A percentile compares a stretch with the other conserved stretches of the same genome.
These are phyloP conservation scores for Pinus albicaulis DNA, from an alignment of 75 land plant genomes.

Conservation along the genomic window DNA sequence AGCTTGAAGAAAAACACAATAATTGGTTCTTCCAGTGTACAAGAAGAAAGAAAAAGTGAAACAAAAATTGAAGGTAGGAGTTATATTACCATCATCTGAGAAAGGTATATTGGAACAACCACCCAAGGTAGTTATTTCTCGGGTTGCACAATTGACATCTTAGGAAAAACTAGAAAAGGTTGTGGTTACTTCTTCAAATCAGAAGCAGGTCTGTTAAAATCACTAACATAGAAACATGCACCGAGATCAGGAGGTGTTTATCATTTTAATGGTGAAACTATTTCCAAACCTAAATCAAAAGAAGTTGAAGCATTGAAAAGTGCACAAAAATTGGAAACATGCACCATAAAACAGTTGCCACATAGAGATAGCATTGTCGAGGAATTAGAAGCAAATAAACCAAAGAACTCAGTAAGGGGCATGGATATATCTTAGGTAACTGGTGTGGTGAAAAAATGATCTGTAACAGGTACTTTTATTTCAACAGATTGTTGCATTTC, in stretches of 20 bases:
- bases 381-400: neutral
- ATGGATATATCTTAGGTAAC: neutral
- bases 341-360: neutral
- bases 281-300: neutral
- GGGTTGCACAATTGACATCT: neutral
- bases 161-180: neutral
- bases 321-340: neutral
- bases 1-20: slow-evolving; percentile 1
- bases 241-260: neutral
- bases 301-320: neutral
- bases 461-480: neutral
- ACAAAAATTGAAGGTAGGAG: neutral
- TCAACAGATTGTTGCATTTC: neutral
- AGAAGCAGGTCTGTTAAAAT: neutral
- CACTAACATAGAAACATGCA: neutral
- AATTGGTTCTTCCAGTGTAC: neutral
- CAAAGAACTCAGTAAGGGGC: neutral
- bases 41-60: neutral
- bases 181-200: neutral
- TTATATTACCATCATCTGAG: neutral
- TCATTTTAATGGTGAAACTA: neutral
- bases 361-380: neutral
- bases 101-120: neutral
- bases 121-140: neutral
- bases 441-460: neutral